Evolutionary conservation across 2,329 filamentous ascomycete genomes (phyloP), one percentile per base, ranked within the genome.

Genomic region (Ophiostoma piceae): DNA sequence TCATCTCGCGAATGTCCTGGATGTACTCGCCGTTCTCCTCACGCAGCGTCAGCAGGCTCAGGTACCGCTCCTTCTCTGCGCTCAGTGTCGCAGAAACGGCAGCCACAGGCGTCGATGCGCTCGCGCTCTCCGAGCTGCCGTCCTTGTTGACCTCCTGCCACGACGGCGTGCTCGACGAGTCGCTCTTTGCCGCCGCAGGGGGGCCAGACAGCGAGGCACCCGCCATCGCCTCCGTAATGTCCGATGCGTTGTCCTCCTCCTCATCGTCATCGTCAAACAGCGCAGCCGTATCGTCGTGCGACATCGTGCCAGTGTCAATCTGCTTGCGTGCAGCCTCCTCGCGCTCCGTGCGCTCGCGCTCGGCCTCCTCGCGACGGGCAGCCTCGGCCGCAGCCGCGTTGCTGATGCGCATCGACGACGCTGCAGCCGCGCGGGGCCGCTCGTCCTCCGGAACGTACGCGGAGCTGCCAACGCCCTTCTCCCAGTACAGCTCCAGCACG

Each of bases 1-100:
- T 94, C 94, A 99, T 97, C 84, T 99, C 95, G 71, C 90, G 94
- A 74, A 99, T 93, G 79, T 99, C 95, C 82, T 99, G 95, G 77
- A 99, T 97, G 83, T 96, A 96, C 76, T 98, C 92, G 74, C 94
- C 94, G 75, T 91, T 90, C 80, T 96, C 92, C 79, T 99, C 94
- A 68, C 95, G 87, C 75, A 99, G 84, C 75, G 89, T 88, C 83
- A 98, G 98, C 74, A 95, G 84, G 78, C 90, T 92, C 73, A 97
- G 81, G 80, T 97, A 99, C 83, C 96, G 97, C 84, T 98, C 93
- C 85, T 97, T 98, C 83, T 95, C 92, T 74, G 86, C 92, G 7
- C 41, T 57, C 78, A 95, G 81, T 77, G 93, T 91, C 29, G 84
- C 82, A 73, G 96, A 89, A 84, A 14, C 39, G 12, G 93, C 94